These are phyloP conservation scores for Geosmithia flava DNA, from an alignment of 2,329 filamentous ascomycete genomes.

Conservation along the genomic window DNA sequence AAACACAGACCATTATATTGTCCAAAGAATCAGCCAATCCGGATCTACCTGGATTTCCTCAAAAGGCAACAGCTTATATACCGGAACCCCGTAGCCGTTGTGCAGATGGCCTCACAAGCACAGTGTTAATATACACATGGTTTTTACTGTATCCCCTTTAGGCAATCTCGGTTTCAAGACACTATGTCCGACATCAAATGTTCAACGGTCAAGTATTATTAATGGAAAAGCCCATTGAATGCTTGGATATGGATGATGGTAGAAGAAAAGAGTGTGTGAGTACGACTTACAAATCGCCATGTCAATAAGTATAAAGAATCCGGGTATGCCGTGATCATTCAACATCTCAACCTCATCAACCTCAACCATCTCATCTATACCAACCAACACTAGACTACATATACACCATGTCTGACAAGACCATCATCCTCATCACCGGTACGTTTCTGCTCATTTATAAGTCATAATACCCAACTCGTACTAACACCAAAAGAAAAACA, in stretches of 20 bases:
- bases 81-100: no score
- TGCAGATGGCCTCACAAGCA: not conserved
- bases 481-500: constrained; percentile 4
- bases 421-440: constrained; percentile 18
- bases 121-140: not conserved
- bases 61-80: no score
- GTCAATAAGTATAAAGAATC: no score
- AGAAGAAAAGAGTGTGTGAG: no score
- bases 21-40: no score
- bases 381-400: not conserved
- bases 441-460: constrained; percentile 3
- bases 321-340: no score
- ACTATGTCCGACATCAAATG: not conserved
- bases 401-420: constrained; percentile 11
- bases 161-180: not conserved
- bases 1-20: no score
- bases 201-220: not conserved
- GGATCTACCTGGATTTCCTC: no score
- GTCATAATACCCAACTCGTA: no score
- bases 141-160: not conserved
- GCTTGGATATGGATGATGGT: not conserved
- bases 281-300: no score
- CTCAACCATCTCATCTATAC: not conserved
- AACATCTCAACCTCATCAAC: not conserved
- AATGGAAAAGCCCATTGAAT: not conserved